A percentile compares a stretch with the other conserved stretches of the same genome.
phyloP scores from a whole-genome alignment of 148 eudicot species.

The Nepenthes mirabilis region DNA sequence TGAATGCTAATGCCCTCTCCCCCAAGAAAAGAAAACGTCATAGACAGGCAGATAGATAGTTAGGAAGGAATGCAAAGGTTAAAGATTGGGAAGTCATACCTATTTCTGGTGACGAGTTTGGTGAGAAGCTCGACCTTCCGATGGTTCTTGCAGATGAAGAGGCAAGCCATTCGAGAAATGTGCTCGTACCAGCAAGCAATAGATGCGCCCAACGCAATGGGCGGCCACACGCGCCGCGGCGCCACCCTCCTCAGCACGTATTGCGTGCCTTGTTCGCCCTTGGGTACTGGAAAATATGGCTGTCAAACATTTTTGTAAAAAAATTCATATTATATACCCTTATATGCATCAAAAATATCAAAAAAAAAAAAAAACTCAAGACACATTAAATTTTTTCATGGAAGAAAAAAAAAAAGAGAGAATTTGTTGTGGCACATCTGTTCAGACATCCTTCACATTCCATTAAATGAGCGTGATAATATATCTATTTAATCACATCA shows the following conservation, averaged over 20 bases:
- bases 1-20: too few species aligned
- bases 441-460: too few species aligned
- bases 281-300: constrained; percentile 6
- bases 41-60: too few species aligned
- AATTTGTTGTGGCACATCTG: too few species aligned
- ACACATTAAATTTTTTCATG: too few species aligned
- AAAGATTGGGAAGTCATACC: constrained; percentile 19
- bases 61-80: too few species aligned
- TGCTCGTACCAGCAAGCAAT: constrained; percentile 95
- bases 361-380: too few species aligned
- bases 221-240: constrained; percentile 79
- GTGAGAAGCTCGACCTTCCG: constrained; percentile 64
- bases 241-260: constrained; percentile 30
- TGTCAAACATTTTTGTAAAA: background rate
- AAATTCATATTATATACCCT: background rate
- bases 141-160: constrained; percentile 74
- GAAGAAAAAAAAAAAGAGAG: too few species aligned
- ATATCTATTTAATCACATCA: too few species aligned
- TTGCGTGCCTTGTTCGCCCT: background rate
- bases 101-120: constrained; percentile 72
- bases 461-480: too few species aligned
- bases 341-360: background rate
- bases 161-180: constrained; percentile 61
- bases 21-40: too few species aligned
- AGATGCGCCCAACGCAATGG: constrained; percentile 67